A percentile compares a stretch with the other conserved stretches of the same genome.
Evolutionary conservation across 78 protist genomes (phyloP).

Genomic region (Goniomonas avonlea): DNA sequence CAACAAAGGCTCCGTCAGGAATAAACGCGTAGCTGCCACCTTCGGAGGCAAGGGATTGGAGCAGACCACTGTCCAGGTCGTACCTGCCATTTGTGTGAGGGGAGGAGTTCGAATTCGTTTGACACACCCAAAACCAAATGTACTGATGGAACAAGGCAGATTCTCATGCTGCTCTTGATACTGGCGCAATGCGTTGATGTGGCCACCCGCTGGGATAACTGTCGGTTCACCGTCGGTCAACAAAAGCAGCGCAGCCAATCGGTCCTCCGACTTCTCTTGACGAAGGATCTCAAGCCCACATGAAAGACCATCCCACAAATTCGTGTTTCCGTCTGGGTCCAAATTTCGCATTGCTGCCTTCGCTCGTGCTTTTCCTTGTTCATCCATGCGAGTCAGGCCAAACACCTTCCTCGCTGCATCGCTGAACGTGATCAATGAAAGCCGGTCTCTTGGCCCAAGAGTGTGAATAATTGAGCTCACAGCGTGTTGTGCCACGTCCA

Average conservation of each 20-base stretch:
- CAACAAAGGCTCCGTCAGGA: slow-evolving; percentile 53
- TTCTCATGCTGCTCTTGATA: slow-evolving; percentile 46
- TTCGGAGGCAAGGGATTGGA: slow-evolving; percentile 27
- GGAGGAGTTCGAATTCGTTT: too few species aligned
- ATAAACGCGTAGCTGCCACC: slow-evolving; percentile 50
- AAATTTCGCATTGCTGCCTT: neutral
- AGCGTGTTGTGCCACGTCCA: slow-evolving; percentile 63
- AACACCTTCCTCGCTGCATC: slow-evolving; percentile 18
- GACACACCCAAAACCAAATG: slow-evolving; percentile 68
- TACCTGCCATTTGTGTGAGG: too few species aligned
- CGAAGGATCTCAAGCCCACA: slow-evolving; percentile 19
- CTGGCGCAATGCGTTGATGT: slow-evolving; percentile 26
- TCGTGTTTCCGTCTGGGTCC: slow-evolving; percentile 36
- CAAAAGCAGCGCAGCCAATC: slow-evolving; percentile 23
- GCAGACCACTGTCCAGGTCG: slow-evolving; percentile 51
- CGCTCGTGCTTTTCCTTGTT: neutral
- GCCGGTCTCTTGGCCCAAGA: slow-evolving; percentile 26
- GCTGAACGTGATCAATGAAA: slow-evolving; percentile 52
- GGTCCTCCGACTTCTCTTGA: neutral
- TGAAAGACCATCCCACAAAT: slow-evolving; percentile 59
- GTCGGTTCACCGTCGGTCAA: slow-evolving; percentile 61
- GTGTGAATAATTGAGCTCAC: slow-evolving; percentile 29
- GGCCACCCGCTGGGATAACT: slow-evolving; percentile 55
- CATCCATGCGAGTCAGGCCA: slow-evolving; percentile 15
- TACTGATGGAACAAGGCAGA: slow-evolving; percentile 27